phyloP scores from a whole-genome alignment of 2,329 filamentous ascomycete genomes.

The Penicillium sp. region DNA sequence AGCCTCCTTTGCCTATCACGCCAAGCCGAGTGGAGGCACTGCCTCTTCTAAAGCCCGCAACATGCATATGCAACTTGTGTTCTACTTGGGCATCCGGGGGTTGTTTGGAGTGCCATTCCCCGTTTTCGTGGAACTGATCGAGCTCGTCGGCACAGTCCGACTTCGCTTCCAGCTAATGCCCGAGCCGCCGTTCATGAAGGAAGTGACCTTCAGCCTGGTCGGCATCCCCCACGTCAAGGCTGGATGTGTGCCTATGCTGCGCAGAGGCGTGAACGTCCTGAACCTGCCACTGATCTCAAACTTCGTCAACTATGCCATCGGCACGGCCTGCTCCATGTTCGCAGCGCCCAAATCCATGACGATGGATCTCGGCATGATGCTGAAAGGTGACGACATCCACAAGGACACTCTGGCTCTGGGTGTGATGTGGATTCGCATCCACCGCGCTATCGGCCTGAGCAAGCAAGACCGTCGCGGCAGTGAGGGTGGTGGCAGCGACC shows the following conservation, averaged over 20 bases:
- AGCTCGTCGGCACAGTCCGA: conserved; percentile 83
- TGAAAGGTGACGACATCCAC: conserved; percentile 85
- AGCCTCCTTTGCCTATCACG: conserved; percentile 86
- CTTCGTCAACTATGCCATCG: conserved; percentile 94
- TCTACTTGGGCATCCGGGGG: conserved; percentile 86
- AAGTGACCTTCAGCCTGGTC: conserved; percentile 89
- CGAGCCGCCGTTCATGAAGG: conserved; percentile 88
- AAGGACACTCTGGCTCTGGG: conserved; percentile 82
- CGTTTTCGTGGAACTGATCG: conserved; percentile 84
- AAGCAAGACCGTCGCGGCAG: conserved; percentile 86
- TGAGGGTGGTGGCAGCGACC: conserved; percentile 83
- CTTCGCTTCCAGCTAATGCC: conserved; percentile 81
- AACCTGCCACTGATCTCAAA: conserved; percentile 91
- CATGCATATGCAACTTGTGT: conserved; percentile 95
- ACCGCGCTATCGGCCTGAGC: conserved; percentile 80
- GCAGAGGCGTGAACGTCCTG: conserved; percentile 83
- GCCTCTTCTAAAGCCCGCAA: conserved; percentile 82
- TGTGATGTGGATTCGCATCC: conserved; percentile 87
- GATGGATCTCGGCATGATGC: conserved; percentile 82
- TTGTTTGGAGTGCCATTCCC: conserved; percentile 85
- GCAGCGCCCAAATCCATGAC: conserved; percentile 94
- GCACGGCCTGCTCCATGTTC: conserved; percentile 81
- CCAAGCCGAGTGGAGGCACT: conserved; percentile 67
- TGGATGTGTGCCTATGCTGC: conserved; percentile 88
- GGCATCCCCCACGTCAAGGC: conserved; percentile 85